Percentiles rank a stretch among this genome's conserved stretches.
Conservation (phyloP, 2,329 filamentous ascomycete species). For the Xylogone sp. region DNA sequence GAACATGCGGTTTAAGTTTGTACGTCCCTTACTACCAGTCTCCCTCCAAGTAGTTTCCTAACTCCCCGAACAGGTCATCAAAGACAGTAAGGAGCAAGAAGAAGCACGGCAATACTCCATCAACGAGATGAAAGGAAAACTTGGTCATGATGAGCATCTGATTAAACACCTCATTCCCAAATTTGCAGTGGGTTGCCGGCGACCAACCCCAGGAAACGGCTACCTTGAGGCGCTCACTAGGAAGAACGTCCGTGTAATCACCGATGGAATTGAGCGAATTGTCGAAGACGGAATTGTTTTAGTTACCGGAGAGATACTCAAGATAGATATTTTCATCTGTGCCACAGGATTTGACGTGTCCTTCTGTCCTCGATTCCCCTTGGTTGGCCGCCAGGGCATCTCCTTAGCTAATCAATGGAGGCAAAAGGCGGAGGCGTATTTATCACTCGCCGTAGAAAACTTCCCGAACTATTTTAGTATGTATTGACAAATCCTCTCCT, state of each 20-base stretch:
- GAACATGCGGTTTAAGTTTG: constrained; percentile 21
- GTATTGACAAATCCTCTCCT: too few relatives aligned
- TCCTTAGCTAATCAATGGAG: constrained; percentile 9
- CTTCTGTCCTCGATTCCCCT: constrained; percentile 13
- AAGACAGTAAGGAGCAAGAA: constrained; percentile 12
- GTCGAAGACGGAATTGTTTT: background rate
- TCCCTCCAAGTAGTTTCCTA: background rate
- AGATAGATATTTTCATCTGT: constrained; percentile 29
- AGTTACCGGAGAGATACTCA: background rate
- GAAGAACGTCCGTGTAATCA: constrained; percentile 11
- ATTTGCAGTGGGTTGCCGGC: constrained; percentile 24
- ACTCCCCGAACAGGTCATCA: background rate
- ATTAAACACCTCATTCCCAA: constrained; percentile 32
- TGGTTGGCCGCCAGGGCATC: constrained; percentile 8
- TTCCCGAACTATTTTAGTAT: constrained; percentile 14
- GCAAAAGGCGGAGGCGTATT: constrained; percentile 7
- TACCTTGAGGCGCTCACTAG: constrained; percentile 31
- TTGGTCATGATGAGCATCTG: background rate
- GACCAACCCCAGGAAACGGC: constrained; percentile 90
- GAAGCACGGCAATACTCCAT: background rate
- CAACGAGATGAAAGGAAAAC: constrained; percentile 1
- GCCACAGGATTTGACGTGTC: constrained; percentile 25
- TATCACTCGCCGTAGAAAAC: constrained; percentile 7
- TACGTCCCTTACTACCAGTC: constrained; percentile 1
- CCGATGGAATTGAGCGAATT: background rate